Conservation (phyloP, 768 basidiomycete genomes). For the Tricholoma sp. region DNA sequence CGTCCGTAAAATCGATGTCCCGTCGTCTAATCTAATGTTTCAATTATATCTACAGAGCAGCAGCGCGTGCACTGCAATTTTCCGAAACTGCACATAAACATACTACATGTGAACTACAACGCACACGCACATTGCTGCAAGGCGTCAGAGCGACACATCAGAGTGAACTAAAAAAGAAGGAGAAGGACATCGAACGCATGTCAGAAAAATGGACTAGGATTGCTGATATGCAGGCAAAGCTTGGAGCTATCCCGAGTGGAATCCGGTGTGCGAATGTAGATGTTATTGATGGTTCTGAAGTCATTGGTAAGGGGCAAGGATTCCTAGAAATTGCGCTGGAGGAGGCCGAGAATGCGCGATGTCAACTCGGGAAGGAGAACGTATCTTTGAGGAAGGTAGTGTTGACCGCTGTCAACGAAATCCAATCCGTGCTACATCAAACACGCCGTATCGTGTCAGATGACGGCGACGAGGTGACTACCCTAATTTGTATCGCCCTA, state of each 20-base stretch:
- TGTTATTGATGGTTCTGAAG: slow-evolving; percentile 39
- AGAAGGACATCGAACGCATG: slow-evolving; percentile 73
- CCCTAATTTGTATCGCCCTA: slow-evolving; percentile 10
- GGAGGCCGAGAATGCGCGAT: slow-evolving; percentile 64
- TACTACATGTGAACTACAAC: slow-evolving; percentile 63
- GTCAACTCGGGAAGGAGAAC: slow-evolving; percentile 61
- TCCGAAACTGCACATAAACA: slow-evolving; percentile 67
- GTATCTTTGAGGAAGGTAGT: slow-evolving; percentile 53
- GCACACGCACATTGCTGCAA: slow-evolving; percentile 64
- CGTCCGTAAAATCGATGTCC: slow-evolving; percentile 23
- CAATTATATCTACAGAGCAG: slow-evolving; percentile 33
- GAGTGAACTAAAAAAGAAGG: slow-evolving; percentile 73
- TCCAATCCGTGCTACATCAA: slow-evolving; percentile 51
- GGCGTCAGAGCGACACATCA: slow-evolving; percentile 63
- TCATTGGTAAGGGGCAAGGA: slow-evolving; percentile 45
- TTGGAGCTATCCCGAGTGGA: slow-evolving; percentile 44
- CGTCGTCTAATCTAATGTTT: neutral
- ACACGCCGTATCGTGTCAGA: slow-evolving; percentile 35
- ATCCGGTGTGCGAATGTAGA: slow-evolving; percentile 49
- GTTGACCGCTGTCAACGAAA: slow-evolving; percentile 58
- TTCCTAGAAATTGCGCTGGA: slow-evolving; percentile 65
- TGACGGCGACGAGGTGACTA: slow-evolving; percentile 43
- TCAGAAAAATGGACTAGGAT: slow-evolving; percentile 72
- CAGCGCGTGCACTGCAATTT: slow-evolving; percentile 48
- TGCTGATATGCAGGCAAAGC: slow-evolving; percentile 60